Evolutionary conservation across 306 rosid genomes (phyloP).

Genomic region (Prunus kanzakura): DNA sequence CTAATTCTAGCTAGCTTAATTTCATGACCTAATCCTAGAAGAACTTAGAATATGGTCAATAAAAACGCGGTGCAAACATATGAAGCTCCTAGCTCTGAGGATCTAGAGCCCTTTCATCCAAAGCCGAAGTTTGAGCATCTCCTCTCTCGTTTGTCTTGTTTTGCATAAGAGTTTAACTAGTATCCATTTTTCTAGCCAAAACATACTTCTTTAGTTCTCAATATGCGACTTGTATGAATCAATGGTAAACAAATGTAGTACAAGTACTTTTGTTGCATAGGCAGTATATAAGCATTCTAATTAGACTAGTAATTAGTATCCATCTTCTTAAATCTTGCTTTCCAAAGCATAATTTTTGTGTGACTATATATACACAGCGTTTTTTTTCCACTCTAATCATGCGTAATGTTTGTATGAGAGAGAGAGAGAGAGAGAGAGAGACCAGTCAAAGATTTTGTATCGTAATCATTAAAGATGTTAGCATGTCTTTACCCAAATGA

Average conservation of each 20-base stretch:
- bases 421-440: constrained; percentile 10
- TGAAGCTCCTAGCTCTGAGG: too few relatives aligned
- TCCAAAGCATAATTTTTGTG: neutral
- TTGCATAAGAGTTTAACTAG: too few relatives aligned
- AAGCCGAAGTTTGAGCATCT: neutral
- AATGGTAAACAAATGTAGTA: neutral
- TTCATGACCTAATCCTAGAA: neutral
- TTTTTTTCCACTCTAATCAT: neutral
- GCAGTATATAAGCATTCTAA: neutral
- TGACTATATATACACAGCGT: neutral
- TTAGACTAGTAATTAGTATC: neutral
- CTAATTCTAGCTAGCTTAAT: neutral
- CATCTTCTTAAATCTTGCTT: neutral
- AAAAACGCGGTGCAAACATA: neutral
- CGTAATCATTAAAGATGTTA: constrained; percentile 70
- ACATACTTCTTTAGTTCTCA: neutral
- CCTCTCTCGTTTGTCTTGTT: too few relatives aligned
- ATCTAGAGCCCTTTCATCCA: neutral
- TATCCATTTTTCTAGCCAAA: too few relatives aligned
- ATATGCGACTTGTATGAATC: neutral
- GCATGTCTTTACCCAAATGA: constrained; percentile 64
- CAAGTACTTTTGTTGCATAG: neutral
- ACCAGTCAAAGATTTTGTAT: constrained; percentile 82
- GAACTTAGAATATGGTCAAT: neutral
- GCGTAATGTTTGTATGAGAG: neutral